Percentiles rank a stretch among this genome's conserved stretches.
These are phyloP conservation scores for Yamadazyma sp. DNA, from an alignment of 1,139 yeast genomes.

Conservation along the genomic window DNA sequence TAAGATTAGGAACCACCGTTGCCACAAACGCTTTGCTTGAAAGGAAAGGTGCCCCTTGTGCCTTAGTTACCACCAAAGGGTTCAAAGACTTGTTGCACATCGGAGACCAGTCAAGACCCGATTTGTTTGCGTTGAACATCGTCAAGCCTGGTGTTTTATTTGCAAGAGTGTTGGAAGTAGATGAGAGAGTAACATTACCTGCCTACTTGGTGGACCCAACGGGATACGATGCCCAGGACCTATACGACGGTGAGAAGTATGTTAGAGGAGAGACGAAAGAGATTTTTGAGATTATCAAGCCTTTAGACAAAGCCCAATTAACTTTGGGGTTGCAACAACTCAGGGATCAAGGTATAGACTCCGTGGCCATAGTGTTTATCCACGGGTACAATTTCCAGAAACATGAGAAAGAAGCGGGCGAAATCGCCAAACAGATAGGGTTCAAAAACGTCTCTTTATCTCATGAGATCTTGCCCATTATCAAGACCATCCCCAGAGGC, in stretches of 20 bases:
- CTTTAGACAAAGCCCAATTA: conserved; percentile 45
- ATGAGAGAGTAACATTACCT: conserved; percentile 71
- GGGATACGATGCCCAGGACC: conserved; percentile 24
- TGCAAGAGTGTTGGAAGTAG: conserved; percentile 63
- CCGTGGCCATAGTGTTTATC: conserved; percentile 66
- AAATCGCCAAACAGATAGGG: conserved; percentile 58
- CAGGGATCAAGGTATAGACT: conserved; percentile 55
- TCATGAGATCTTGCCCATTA: conserved; percentile 68
- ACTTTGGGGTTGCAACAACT: conserved; percentile 38
- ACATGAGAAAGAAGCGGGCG: conserved; percentile 61
- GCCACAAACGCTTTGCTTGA: conserved; percentile 77
- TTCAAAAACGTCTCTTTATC: conserved; percentile 61
- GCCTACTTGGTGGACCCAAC: conserved; percentile 63
- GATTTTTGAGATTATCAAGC: conserved; percentile 51
- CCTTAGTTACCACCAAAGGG: conserved; percentile 65
- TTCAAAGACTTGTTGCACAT: conserved; percentile 63
- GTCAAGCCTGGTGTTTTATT: conserved; percentile 59
- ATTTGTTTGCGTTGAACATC: conserved; percentile 63
- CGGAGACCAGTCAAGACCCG: conserved; percentile 75
- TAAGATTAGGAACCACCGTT: conserved; percentile 79
- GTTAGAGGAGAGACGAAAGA: conserved; percentile 65
- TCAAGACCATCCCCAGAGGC: conserved; percentile 68
- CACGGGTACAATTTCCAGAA: conserved; percentile 71
- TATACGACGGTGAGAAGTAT: conserved; percentile 15
- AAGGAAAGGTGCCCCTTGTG: conserved; percentile 65